Conservation (phyloP, 2,329 filamentous ascomycete genomes). For the Fusarium dimerum region DNA sequence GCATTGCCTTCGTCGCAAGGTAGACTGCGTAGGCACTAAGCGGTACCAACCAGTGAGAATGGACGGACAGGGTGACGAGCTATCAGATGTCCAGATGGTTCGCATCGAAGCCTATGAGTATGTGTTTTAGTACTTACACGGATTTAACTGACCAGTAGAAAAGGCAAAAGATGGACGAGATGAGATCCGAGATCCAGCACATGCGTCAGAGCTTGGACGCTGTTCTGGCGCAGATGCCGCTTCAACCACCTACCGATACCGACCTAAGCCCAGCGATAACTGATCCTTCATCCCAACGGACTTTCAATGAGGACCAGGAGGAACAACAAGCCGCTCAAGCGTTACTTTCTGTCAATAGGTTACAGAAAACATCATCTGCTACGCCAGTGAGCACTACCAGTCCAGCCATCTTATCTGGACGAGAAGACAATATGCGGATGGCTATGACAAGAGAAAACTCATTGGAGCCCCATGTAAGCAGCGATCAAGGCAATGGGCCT, state of each 20-base stretch:
- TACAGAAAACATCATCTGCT: slow-evolving; percentile 20
- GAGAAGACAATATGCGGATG: slow-evolving; percentile 19
- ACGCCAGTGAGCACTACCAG: slow-evolving; percentile 31
- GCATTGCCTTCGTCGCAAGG: slow-evolving; percentile 13
- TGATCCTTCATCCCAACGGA: too few species aligned
- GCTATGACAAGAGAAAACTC: slow-evolving; percentile 20
- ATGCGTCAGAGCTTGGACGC: slow-evolving; percentile 26
- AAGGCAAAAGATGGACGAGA: slow-evolving; percentile 32
- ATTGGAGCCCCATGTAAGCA: slow-evolving; percentile 3
- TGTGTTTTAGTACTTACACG: too few species aligned
- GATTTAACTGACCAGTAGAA: not conserved
- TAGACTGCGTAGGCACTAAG: slow-evolving; percentile 10
- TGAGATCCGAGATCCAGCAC: slow-evolving; percentile 24
- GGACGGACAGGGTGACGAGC: slow-evolving; percentile 12
- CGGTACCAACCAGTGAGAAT: not conserved
- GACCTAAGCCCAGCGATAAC: too few species aligned
- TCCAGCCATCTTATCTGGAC: slow-evolving; percentile 9
- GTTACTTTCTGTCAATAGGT: not conserved
- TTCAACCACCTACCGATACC: too few species aligned
- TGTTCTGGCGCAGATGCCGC: slow-evolving; percentile 15
- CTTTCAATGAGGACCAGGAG: too few species aligned
- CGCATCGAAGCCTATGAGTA: too few species aligned
- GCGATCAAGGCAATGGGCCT: slow-evolving; percentile 9
- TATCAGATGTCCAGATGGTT: not conserved
- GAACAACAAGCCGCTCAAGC: not conserved